Percentiles rank a stretch among this genome's conserved stretches.
Evolutionary conservation across 345 rosid species (phyloP).

Genomic region (Salix caprea): DNA sequence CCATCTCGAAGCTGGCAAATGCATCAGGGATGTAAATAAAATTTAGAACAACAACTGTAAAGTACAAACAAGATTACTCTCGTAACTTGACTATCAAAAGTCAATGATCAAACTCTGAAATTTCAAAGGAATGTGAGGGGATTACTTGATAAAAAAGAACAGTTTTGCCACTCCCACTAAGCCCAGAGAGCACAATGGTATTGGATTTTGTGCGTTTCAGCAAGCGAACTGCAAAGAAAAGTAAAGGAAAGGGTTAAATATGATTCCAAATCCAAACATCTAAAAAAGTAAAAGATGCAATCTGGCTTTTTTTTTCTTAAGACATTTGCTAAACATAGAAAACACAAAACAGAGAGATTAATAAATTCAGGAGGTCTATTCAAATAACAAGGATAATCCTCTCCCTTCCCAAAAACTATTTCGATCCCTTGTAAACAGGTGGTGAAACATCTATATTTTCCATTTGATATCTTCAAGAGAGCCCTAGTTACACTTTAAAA

Average conservation of each 20-base stretch:
- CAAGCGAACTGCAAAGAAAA: constrained; percentile 45
- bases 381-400: background rate
- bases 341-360: background rate
- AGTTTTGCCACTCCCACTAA: constrained; percentile 83
- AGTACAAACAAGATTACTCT: background rate
- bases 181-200: constrained; percentile 75
- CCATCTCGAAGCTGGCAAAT: constrained; percentile 84
- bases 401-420: background rate
- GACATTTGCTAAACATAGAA: background rate
- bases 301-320: background rate
- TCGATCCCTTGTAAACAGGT: background rate
- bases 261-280: background rate
- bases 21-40: constrained; percentile 15
- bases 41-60: constrained; percentile 2
- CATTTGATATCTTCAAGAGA: background rate
- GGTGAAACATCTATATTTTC: background rate
- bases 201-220: constrained; percentile 52
- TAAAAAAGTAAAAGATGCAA: background rate
- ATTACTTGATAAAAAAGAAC: constrained; percentile 74
- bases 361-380: background rate
- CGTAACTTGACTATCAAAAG: too few species aligned
- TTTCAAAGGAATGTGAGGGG: constrained; percentile 4
- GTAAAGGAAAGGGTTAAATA: background rate
- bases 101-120: background rate
- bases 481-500: background rate